A percentile compares a stretch with the other conserved stretches of the same genome.
Evolutionary conservation across 2,329 filamentous ascomycete genomes (phyloP).

Genomic region (Plectosphaerella sp.): DNA sequence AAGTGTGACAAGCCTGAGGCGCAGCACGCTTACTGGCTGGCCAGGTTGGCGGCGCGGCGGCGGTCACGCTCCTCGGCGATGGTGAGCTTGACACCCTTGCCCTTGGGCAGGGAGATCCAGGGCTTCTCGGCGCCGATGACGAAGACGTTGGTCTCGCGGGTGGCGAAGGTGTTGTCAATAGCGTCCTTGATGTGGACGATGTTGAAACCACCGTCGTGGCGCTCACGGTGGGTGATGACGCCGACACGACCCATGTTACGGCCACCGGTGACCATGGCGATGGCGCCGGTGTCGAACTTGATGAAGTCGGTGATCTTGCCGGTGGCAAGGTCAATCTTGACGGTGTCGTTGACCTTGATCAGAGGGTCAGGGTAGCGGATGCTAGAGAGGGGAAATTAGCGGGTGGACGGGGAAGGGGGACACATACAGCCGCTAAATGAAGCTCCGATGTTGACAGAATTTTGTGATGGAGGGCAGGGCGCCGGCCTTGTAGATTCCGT

Average conservation of each 20-base stretch:
- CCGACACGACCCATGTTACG: conserved; percentile 99
- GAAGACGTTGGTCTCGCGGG: conserved; percentile 99
- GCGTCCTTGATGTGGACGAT: conserved; percentile 99
- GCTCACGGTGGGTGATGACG: conserved; percentile 99
- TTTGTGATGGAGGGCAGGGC: neutral
- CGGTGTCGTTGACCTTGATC: conserved; percentile 99
- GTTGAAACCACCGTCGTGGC: conserved; percentile 99
- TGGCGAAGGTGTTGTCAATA: conserved; percentile 99
- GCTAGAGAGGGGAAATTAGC: conserved; percentile 53
- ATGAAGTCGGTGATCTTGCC: conserved; percentile 99
- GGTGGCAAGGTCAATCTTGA: conserved; percentile 91
- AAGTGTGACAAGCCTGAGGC: neutral
- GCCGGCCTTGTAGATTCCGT: neutral
- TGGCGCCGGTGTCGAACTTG: conserved; percentile 97
- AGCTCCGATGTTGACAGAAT: conserved; percentile 23
- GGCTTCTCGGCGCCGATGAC: conserved; percentile 98
- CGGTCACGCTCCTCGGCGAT: conserved; percentile 99
- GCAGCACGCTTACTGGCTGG: conserved; percentile 40
- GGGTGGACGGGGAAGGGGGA: conserved; percentile 17
- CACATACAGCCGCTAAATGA: conserved; percentile 52
- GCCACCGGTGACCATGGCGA: conserved; percentile 98
- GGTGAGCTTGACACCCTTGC: conserved; percentile 99
- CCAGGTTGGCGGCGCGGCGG: conserved; percentile 65
- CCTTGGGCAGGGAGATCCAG: conserved; percentile 99
- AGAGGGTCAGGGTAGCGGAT: conserved; percentile 98